These are phyloP conservation scores for Citrus sinensis DNA, from an alignment of 345 rosid genomes.

Conservation along the genomic window DNA sequence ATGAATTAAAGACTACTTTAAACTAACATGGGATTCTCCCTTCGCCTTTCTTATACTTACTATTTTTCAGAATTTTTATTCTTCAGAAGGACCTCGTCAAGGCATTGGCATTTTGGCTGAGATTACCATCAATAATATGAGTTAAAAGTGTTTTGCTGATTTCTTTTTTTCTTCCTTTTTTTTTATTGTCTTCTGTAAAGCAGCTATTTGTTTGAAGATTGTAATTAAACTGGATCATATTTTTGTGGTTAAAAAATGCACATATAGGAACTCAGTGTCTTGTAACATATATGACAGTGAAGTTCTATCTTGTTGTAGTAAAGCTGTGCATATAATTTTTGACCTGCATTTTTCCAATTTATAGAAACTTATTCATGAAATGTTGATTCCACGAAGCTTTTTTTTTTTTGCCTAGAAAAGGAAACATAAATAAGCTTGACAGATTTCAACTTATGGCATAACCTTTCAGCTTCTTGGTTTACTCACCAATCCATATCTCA, in stretches of 20 bases:
- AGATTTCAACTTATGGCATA: background rate
- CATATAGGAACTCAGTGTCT: background rate
- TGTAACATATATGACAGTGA: background rate
- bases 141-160: background rate
- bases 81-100: background rate
- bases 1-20: background rate
- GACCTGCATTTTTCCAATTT: background rate
- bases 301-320: background rate
- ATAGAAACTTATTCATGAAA: background rate
- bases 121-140: background rate
- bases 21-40: slow-evolving; percentile 12
- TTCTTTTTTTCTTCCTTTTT: background rate
- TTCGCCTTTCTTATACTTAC: background rate
- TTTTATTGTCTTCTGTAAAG: background rate
- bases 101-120: background rate
- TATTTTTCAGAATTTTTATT: background rate
- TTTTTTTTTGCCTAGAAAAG: background rate
- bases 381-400: background rate
- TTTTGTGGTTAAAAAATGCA: background rate
- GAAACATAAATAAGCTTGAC: background rate
- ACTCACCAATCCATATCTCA: background rate
- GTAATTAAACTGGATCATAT: background rate
- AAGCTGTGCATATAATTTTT: background rate
- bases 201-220: slow-evolving; percentile 1
- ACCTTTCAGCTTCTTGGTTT: background rate